Evolutionary conservation across 2,329 filamentous ascomycete species (phyloP).

Genomic region (Diplodia scrobiculata): DNA sequence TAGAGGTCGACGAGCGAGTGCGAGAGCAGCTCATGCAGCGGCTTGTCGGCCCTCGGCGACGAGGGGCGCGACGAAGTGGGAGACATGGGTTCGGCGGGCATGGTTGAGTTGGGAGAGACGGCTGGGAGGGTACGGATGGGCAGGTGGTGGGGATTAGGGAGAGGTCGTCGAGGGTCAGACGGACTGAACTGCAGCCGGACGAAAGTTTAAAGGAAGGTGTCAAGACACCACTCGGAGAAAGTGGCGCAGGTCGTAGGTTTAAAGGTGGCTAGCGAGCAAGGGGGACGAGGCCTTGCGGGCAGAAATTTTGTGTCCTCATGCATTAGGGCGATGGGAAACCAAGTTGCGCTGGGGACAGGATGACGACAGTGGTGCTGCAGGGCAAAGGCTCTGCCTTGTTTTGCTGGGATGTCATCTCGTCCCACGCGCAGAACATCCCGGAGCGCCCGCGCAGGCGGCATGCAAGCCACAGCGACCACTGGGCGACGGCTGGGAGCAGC

Average conservation of each 20-base stretch:
- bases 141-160: not conserved
- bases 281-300: not conserved
- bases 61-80: not conserved
- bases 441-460: not conserved
- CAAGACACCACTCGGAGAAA: not conserved
- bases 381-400: slow-evolving; percentile 27
- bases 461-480: not conserved
- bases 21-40: slow-evolving; percentile 53
- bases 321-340: not conserved
- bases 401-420: slow-evolving; percentile 22
- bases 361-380: slow-evolving; percentile 27
- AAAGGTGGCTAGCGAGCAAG: not conserved
- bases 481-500: not conserved
- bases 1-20: slow-evolving; percentile 60
- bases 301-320: slow-evolving; percentile 16
- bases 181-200: too few species aligned
- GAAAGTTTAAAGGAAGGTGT: not conserved
- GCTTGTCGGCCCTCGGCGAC: slow-evolving; percentile 11
- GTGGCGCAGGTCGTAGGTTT: not conserved
- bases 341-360: slow-evolving; percentile 2
- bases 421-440: not conserved
- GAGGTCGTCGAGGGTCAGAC: not conserved
- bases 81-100: slow-evolving; percentile 15
- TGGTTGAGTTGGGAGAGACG: not conserved
- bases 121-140: not conserved